Conservation (phyloP, 2,329 filamentous ascomycete species). For the Hypoxylon sp. region DNA sequence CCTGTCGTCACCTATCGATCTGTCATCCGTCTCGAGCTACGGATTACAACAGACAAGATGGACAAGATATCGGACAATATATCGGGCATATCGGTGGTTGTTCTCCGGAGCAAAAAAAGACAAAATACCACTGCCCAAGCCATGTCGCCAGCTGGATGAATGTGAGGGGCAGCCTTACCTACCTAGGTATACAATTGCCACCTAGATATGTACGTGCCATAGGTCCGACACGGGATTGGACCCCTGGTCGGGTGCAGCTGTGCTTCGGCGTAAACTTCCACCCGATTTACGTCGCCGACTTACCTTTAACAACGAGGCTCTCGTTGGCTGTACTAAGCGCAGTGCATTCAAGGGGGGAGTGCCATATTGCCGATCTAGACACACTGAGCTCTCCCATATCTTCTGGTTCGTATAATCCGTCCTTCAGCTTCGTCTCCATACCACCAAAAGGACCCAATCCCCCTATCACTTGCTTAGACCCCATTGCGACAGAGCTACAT, state of each 20-base stretch:
- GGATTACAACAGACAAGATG: slow-evolving; percentile 21
- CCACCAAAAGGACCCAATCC: slow-evolving; percentile 2
- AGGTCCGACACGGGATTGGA: slow-evolving; percentile 35
- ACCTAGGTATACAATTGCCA: slow-evolving; percentile 9
- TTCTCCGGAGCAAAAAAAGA: slow-evolving; percentile 32
- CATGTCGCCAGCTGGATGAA: slow-evolving; percentile 19
- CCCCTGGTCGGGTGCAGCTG: slow-evolving; percentile 38
- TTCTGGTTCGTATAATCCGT: slow-evolving; percentile 27
- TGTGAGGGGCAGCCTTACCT: slow-evolving; percentile 40
- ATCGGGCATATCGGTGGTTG: slow-evolving; percentile 37
- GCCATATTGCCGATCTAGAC: slow-evolving; percentile 17
- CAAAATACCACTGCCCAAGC: slow-evolving; percentile 13
- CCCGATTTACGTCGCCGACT: slow-evolving; percentile 43
- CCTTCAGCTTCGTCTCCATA: slow-evolving; percentile 18
- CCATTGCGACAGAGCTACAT: slow-evolving; percentile 13
- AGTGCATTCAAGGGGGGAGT: slow-evolving; percentile 24
- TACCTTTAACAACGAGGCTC: slow-evolving; percentile 27
- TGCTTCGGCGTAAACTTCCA: slow-evolving; percentile 38
- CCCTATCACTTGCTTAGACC: slow-evolving; percentile 27
- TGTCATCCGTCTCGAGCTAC: slow-evolving; percentile 30
- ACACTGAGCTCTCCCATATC: slow-evolving; percentile 25
- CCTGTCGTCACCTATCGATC: slow-evolving; percentile 45
- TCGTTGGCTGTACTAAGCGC: slow-evolving; percentile 37
- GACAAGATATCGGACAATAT: slow-evolving; percentile 38
- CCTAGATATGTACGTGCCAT: slow-evolving; percentile 12